These are phyloP conservation scores for Candida odintsovae DNA, from an alignment of 805 yeast genomes.

Conservation along the genomic window DNA sequence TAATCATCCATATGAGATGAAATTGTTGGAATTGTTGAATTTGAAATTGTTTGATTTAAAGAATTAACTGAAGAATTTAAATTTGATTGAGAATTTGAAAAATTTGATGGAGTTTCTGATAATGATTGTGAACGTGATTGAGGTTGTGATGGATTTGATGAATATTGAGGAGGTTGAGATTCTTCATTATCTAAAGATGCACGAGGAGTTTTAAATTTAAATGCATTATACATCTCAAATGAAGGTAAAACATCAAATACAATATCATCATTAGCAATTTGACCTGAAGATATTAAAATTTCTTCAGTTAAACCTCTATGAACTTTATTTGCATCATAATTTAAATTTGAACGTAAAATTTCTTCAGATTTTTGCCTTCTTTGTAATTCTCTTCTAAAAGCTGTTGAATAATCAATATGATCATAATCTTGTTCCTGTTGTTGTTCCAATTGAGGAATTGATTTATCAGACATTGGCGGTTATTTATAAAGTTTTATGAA, in stretches of 20 bases:
- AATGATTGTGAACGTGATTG: neutral
- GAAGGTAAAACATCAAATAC: slow-evolving; percentile 58
- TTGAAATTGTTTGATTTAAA: neutral
- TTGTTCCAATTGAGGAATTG: neutral
- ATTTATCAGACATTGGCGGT: neutral
- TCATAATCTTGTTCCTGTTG: slow-evolving; percentile 3
- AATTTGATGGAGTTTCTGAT: neutral
- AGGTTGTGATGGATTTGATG: no score
- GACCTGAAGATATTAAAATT: neutral
- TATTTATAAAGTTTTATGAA: no score
- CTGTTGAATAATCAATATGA: slow-evolving; percentile 8
- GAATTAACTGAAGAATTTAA: neutral
- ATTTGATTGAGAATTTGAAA: neutral
- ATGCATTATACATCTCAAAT: slow-evolving; percentile 57
- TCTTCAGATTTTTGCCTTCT: slow-evolving; percentile 4
- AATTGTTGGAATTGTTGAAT: neutral
- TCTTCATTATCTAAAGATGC: slow-evolving; percentile 28
- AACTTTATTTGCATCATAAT: slow-evolving; percentile 1
- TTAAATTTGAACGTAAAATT: slow-evolving; percentile 1
- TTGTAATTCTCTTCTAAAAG: slow-evolving; percentile 6
- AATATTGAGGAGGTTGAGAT: slow-evolving; percentile 31
- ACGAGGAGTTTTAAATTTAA: slow-evolving; percentile 35
- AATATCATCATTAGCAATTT: slow-evolving; percentile 6
- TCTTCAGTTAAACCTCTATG: slow-evolving; percentile 1
- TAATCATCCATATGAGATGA: slow-evolving; percentile 1